Evolutionary conservation across 495 filamentous ascomycete species (phyloP).

Genomic region (Penicillium antarcticum): DNA sequence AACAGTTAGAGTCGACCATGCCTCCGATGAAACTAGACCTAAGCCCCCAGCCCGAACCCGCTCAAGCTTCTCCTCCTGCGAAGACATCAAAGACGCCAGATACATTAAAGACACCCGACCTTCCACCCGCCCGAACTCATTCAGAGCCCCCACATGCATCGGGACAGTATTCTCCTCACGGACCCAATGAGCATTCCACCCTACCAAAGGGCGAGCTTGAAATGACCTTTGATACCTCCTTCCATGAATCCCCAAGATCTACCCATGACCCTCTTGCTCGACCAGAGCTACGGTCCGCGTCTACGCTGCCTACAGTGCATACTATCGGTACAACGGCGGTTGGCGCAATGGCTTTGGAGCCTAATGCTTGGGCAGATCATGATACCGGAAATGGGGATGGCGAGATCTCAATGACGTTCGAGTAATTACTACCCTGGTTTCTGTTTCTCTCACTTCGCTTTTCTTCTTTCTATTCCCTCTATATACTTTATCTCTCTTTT

Average conservation of each 20-base stretch:
- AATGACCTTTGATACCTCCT: constrained; percentile 73
- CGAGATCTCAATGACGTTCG: constrained; percentile 59
- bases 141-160: constrained; percentile 26
- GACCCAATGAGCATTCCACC: constrained; percentile 17
- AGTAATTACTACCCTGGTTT: constrained; percentile 30
- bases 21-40: constrained; percentile 83
- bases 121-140: constrained; percentile 27
- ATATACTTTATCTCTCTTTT: constrained; percentile 1
- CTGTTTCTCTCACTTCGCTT: constrained; percentile 4
- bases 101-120: constrained; percentile 44
- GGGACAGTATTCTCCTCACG: constrained; percentile 13
- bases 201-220: constrained; percentile 49
- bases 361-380: constrained; percentile 82
- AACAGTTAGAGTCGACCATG: constrained; percentile 80
- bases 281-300: constrained; percentile 40
- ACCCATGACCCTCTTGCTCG: constrained; percentile 19
- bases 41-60: constrained; percentile 26
- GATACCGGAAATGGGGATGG: constrained; percentile 47
- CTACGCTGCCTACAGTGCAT: constrained; percentile 36
- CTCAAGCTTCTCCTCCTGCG: constrained; percentile 31
- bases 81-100: constrained; percentile 51
- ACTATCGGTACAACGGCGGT: constrained; percentile 22
- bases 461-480: neutral
- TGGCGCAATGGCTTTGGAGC: constrained; percentile 48
- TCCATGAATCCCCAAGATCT: constrained; percentile 35